Base-by-base conservation (phyloP, 164 flowering plant genomes). In the Sedum album region DNA sequence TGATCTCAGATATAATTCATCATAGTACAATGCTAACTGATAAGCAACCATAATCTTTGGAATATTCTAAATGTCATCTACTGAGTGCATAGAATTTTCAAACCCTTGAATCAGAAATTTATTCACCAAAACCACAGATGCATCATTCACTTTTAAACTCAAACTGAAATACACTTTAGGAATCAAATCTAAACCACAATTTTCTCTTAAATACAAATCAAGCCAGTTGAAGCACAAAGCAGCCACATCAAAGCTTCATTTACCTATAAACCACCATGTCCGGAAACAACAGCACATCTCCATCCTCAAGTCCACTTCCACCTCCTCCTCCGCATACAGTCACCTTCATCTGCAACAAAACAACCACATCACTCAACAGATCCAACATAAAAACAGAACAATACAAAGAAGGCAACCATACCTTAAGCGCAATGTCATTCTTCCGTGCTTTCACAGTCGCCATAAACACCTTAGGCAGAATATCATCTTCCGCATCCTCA, bases 231-330 rank as follows among this genome's bases (percentile, higher is more conserved):
- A 46, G 51, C 20, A 46, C n/a, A 20, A 46, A 13, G 51, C 2
- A 46, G n/a, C 51, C 0, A 15, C 13, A 60, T 23, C 18, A 5
- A 60, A 60, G 6, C 6, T 28, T 11, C 60, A 66, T 35, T 70
- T 68, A 94, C 97, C 84, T 87, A 82, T 86, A 91, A 75, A 78
- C 81, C 73, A 89, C 71, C 99, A 89, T 91, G 1, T 91, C 93
- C 0, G 97, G 97, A 66, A 91, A 94, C 69, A 91, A 75, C 70
- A 90, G 60, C 31, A 94, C 83, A 75, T 91, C 99, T 23, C 97
- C 96, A 66, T 89, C 80, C 15, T 81, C 73, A 41, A 74, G 75
- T 42, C 77, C 85, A 1, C 80, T 55, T 17, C 80, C 91, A 7
- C 80, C 83, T 9, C 79, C 66, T 63, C 85, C 96, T 66, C 82